Percentiles rank a stretch among this genome's conserved stretches.
Evolutionary conservation across 1,284 basidiomycete species (phyloP).

Genomic region (Moesziomyces antarcticus): DNA sequence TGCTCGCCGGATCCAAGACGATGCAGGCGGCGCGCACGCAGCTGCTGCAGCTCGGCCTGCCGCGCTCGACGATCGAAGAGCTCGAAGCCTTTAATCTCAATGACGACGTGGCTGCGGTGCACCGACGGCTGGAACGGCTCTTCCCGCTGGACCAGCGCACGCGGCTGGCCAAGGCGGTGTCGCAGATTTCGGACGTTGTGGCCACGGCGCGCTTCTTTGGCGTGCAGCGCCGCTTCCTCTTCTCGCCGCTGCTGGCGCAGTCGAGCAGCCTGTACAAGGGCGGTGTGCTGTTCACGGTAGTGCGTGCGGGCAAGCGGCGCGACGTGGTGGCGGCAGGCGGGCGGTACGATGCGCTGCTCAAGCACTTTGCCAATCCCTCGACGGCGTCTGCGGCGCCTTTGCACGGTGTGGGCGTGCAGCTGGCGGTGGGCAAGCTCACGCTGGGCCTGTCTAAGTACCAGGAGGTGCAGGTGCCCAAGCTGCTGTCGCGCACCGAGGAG

Average conservation of each 20-base stretch:
- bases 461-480: slow-evolving; percentile 78
- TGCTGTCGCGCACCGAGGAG: slow-evolving; percentile 74
- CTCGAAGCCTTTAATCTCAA: slow-evolving; percentile 57
- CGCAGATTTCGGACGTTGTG: slow-evolving; percentile 76
- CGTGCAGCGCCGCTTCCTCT: slow-evolving; percentile 74
- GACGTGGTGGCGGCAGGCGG: slow-evolving; percentile 83
- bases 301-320: slow-evolving; percentile 74
- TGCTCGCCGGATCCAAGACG: slow-evolving; percentile 41
- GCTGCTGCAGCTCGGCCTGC: slow-evolving; percentile 54
- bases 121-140: slow-evolving; percentile 46
- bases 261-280: slow-evolving; percentile 76
- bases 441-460: slow-evolving; percentile 74
- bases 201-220: slow-evolving; percentile 76
- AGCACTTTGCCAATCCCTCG: slow-evolving; percentile 73
- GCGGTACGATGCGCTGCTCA: slow-evolving; percentile 80
- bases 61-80: slow-evolving; percentile 63
- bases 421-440: slow-evolving; percentile 83
- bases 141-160: slow-evolving; percentile 52
- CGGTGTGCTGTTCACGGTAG: slow-evolving; percentile 80
- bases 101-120: slow-evolving; percentile 54
- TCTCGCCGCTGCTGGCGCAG: slow-evolving; percentile 77
- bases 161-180: slow-evolving; percentile 67
- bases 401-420: slow-evolving; percentile 80
- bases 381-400: slow-evolving; percentile 53
- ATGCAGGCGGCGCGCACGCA: slow-evolving; percentile 50